Evolutionary conservation across 805 yeast genomes (phyloP), one percentile per base, ranked within the genome.

Genomic region (Wickerhamiella australiensis): DNA sequence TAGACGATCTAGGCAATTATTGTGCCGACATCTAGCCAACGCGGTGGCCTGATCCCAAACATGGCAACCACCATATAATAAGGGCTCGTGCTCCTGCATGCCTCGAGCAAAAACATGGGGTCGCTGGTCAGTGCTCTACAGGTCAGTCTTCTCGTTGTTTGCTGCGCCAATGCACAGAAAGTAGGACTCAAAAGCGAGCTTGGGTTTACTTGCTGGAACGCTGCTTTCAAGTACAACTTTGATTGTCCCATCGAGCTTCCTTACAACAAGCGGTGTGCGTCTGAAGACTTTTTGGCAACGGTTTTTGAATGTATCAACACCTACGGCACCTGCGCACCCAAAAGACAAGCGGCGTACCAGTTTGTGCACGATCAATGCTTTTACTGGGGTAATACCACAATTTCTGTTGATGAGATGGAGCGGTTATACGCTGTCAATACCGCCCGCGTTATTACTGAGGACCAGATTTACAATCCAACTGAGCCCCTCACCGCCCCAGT

Each of bases 151-250:
- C 38, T 33, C 15, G 5, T 33, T 33, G 7, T 33, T 33, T 15
- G 38, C n/a, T 15, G 38, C 20, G 38, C 38, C 4, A 11, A 5
- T 33, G 59, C 59, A 4, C 66, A 62, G 36, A 62, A 60, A 31
- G 66, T 61, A 7, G 67, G 67, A 1, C 42, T 63, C 23, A 57
- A 57, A 22, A 59, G 63, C 46, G 51, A 54, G 17, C 47, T 64
- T 2, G 68, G 67, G 1, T 53, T 57, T 37, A 60, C 58, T 0
- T 63, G 68, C 52, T 60, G 63, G 57, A 64, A 56, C 48, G 54
- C 60, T 13, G 66, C 67, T 2, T 50, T 55, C 23, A 51, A 48
- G 13, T 64, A 59, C 61, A 52, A 61, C 48, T 63, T 61, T 41
- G 59, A 58, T 13, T 62, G 66, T 38, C 58, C 61, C 1, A 26